Percentiles rank a stretch among this genome's conserved stretches.
Conservation (phyloP, 306 rosid species). For the Cicer pinnatifidum region DNA sequence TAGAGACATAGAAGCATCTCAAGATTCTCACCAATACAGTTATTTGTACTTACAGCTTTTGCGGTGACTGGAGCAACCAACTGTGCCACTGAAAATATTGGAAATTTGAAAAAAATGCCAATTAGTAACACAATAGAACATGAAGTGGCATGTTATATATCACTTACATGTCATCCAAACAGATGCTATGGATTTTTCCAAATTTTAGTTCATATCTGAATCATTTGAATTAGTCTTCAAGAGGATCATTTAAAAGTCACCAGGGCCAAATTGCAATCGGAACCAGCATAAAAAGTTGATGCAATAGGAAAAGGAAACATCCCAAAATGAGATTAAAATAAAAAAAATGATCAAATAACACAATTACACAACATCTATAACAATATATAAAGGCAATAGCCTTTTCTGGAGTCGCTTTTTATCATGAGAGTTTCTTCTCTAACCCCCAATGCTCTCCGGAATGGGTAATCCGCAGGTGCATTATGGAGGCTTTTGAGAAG, state of each 20-base stretch:
- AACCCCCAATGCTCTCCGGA: too few relatives aligned
- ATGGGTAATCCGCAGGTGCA: too few relatives aligned
- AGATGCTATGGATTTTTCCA: conserved; percentile 18
- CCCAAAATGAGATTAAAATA: too few relatives aligned
- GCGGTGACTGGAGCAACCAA: conserved; percentile 65
- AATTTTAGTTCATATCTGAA: conserved; percentile 16
- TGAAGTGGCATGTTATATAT: neutral
- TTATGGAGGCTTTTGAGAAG: too few relatives aligned
- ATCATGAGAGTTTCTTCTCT: too few relatives aligned
- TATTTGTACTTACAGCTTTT: conserved; percentile 64
- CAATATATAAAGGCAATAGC: too few relatives aligned
- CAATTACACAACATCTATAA: too few relatives aligned
- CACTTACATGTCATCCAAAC: conserved; percentile 24
- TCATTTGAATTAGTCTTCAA: conserved; percentile 5
- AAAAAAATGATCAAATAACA: too few relatives aligned
- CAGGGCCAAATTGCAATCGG: conserved; percentile 20
- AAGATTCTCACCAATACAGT: conserved; percentile 37
- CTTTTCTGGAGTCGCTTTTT: too few relatives aligned
- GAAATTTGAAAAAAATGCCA: conserved; percentile 25
- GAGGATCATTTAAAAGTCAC: conserved; percentile 1
- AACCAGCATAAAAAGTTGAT: conserved; percentile 7
- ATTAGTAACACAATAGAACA: conserved; percentile 27
- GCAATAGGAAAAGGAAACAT: too few relatives aligned
- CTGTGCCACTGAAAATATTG: conserved; percentile 61
- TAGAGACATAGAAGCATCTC: conserved; percentile 32